phyloP scores from a whole-genome alignment of 1,284 basidiomycete genomes.

The Apiotrichum veenhuisii region DNA sequence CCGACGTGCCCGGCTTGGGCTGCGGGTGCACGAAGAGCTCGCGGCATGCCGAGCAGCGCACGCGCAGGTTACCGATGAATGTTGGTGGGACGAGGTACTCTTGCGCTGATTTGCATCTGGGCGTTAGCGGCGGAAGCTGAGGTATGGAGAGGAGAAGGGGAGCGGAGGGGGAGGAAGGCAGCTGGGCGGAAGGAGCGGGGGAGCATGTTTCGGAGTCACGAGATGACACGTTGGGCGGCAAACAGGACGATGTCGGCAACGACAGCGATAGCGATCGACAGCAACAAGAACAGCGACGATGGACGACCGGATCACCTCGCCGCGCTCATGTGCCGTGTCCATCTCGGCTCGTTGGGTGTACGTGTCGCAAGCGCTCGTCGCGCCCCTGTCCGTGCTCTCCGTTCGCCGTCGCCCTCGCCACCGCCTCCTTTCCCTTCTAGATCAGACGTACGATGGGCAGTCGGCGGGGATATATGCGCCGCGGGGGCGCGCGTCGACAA shows the following conservation, averaged over 20 bases:
- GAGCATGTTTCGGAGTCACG: too few species aligned
- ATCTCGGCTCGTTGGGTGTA: too few species aligned
- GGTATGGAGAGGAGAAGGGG: background rate
- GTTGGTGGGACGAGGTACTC: constrained; percentile 73
- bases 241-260: too few species aligned
- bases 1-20: constrained; percentile 33
- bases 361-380: too few species aligned
- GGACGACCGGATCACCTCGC: too few species aligned
- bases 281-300: background rate
- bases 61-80: constrained; percentile 60
- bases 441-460: constrained; percentile 42
- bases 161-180: too few species aligned
- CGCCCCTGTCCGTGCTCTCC: too few species aligned
- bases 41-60: constrained; percentile 64
- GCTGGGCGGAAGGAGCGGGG: too few species aligned
- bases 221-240: too few species aligned
- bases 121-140: background rate
- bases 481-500: constrained; percentile 45
- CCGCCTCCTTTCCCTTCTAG: background rate
- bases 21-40: constrained; percentile 39
- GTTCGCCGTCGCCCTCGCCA: too few species aligned
- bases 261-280: background rate
- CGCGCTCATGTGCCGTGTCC: too few species aligned
- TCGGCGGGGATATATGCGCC: constrained; percentile 43
- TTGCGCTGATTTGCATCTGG: constrained; percentile 58